Evolutionary conservation across 495 filamentous ascomycete genomes (phyloP), one percentile per base, ranked within the genome.

Genomic region (Podospora conica): DNA sequence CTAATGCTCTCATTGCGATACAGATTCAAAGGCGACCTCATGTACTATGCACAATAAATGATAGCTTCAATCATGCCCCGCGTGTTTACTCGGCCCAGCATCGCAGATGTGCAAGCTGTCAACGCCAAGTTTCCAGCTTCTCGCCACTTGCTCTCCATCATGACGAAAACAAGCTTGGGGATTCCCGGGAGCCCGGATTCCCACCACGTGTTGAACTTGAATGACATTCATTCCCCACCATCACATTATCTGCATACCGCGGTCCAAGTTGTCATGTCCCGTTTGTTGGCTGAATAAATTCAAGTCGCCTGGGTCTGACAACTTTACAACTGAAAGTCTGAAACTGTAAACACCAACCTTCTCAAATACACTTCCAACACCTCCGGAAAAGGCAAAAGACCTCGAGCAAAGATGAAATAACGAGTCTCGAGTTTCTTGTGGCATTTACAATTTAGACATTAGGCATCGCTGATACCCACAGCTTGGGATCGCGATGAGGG

Each of bases 381-480:
- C 9, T 1, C 33, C 15, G 18, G 40, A n/a, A 48, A 48, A 48
- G 25, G 25, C 25, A 27, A 6, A 6, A 27, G 15, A 5, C 6
- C 40, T n/a, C 40, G 25, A 27, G 25, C 25, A n/a, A 48, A 48
- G 40, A n/a, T 27, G 60, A 53, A 23, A 27, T 33, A 40, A 21
- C 5, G 6, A 5, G 31, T 54, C 33, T 24, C 27, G 9, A 59
- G 20, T 55, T 58, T 33, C 29, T 63, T 64, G 29, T 53, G 62
- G 55, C 25, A 64, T 64, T 28, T 58, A 64, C 53, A 63, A 53
- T 64, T 64, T 64, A 64, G 63, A 64, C 63, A 64, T 64, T 64
- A 64, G 63, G 63, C 55, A 58, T 64, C 29, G 21, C 54, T 21
- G 21, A 31, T 53, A n/a, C 61, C 63, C 31, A 40, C 15, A 27